Evolutionary conservation across 2,329 filamentous ascomycete genomes (phyloP).

Genomic region (Alternaria longipes): DNA sequence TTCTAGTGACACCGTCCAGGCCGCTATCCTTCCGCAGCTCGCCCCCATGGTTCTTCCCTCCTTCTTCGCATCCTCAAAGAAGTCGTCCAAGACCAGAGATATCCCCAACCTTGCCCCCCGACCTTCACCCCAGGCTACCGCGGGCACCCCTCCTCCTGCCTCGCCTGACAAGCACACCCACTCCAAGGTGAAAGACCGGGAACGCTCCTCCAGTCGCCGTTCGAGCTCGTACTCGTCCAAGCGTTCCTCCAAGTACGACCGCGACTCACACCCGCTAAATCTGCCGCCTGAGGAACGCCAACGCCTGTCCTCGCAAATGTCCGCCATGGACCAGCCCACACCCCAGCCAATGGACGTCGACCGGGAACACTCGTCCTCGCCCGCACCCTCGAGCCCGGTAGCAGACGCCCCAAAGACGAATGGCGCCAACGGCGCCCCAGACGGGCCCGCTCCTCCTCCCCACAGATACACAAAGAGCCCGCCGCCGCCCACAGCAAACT

Average conservation of each 20-base stretch:
- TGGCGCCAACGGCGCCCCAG: slow-evolving; percentile 57
- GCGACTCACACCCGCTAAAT: slow-evolving; percentile 86
- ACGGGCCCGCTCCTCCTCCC: slow-evolving; percentile 73
- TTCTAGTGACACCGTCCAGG: slow-evolving; percentile 41
- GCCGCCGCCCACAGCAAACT: slow-evolving; percentile 53
- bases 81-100: slow-evolving; percentile 41
- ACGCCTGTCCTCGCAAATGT: slow-evolving; percentile 73
- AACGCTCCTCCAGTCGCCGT: slow-evolving; percentile 38
- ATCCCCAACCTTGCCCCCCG: slow-evolving; percentile 35
- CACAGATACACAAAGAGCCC: slow-evolving; percentile 67
- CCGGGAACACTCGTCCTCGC: slow-evolving; percentile 67
- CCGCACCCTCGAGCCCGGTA: slow-evolving; percentile 60
- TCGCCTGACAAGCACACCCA: slow-evolving; percentile 52
- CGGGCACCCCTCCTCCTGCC: slow-evolving; percentile 48
- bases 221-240: slow-evolving; percentile 46
- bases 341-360: slow-evolving; percentile 80
- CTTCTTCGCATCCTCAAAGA: slow-evolving; percentile 50
- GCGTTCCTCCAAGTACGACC: slow-evolving; percentile 60
- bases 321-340: slow-evolving; percentile 62
- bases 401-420: slow-evolving; percentile 61
- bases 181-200: slow-evolving; percentile 44
- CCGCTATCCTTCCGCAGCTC: slow-evolving; percentile 29
- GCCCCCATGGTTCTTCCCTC: slow-evolving; percentile 51
- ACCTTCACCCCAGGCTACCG: slow-evolving; percentile 30
- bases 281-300: slow-evolving; percentile 88